phyloP scores from a whole-genome alignment of 495 filamentous ascomycete species.

The Trichoderma parareesei region DNA sequence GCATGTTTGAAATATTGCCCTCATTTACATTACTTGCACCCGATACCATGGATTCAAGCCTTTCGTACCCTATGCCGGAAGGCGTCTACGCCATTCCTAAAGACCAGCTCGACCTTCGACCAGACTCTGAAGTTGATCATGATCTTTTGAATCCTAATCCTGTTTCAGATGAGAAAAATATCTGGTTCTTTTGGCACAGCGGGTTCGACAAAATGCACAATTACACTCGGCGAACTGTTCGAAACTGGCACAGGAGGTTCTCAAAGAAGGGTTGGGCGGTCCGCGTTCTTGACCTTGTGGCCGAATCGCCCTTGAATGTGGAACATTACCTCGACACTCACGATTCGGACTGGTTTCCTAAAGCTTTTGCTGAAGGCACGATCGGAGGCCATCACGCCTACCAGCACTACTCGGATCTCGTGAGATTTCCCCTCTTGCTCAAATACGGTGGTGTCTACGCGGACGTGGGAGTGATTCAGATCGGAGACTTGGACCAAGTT shows the following conservation, averaged over 20 bases:
- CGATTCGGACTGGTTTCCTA: slow-evolving; percentile 36
- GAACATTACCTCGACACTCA: slow-evolving; percentile 38
- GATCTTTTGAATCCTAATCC: slow-evolving; percentile 34
- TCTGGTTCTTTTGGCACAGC: slow-evolving; percentile 52
- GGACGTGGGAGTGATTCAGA: slow-evolving; percentile 47
- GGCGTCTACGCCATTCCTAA: slow-evolving; percentile 27
- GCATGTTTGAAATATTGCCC: no score
- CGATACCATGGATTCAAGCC: neutral
- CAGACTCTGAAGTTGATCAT: slow-evolving; percentile 38
- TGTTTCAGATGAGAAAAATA: slow-evolving; percentile 37
- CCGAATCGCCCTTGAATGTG: slow-evolving; percentile 38
- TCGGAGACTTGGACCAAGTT: slow-evolving; percentile 45
- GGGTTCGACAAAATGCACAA: slow-evolving; percentile 38
- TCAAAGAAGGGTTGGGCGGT: slow-evolving; percentile 43
- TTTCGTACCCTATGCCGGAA: slow-evolving; percentile 23
- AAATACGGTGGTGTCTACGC: slow-evolving; percentile 50
- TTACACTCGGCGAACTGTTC: slow-evolving; percentile 47
- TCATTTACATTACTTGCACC: no score
- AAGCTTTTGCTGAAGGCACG: slow-evolving; percentile 38
- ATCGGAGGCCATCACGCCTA: slow-evolving; percentile 39
- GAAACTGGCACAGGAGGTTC: slow-evolving; percentile 47
- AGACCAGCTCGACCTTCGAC: slow-evolving; percentile 32
- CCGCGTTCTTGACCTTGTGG: slow-evolving; percentile 39
- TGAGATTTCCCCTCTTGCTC: slow-evolving; percentile 45
- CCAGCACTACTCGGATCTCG: slow-evolving; percentile 50